Conservation (phyloP, 495 filamentous ascomycete species). For the Aspergillus taichungensis region DNA sequence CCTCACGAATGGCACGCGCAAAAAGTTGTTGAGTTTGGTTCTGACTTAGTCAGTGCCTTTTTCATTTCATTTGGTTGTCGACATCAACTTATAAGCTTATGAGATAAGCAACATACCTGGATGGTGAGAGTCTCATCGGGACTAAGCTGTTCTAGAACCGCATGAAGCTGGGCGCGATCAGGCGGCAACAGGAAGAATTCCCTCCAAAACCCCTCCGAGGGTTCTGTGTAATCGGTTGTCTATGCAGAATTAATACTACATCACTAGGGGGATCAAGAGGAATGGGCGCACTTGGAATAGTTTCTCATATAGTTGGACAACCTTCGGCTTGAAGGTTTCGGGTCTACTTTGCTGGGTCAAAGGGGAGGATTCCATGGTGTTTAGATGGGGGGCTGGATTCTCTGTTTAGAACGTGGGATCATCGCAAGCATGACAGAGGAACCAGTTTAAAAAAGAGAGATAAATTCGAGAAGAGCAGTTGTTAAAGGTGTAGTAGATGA, state of each 20-base stretch:
- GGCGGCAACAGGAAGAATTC: constrained; percentile 89
- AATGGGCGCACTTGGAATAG: constrained; percentile 64
- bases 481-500: background rate
- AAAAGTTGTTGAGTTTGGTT: constrained; percentile 73
- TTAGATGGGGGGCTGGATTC: constrained; percentile 3
- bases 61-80: no score
- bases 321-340: constrained; percentile 85
- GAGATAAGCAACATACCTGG: constrained; percentile 41
- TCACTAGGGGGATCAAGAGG: background rate
- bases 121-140: constrained; percentile 67
- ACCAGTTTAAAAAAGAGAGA: background rate
- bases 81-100: no score
- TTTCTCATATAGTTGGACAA: constrained; percentile 79
- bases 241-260: constrained; percentile 6
- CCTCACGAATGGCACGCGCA: constrained; percentile 55
- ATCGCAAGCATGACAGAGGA: constrained; percentile 9
- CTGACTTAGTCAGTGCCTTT: constrained; percentile 23
- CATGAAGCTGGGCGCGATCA: constrained; percentile 55
- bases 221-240: constrained; percentile 49
- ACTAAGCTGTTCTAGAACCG: constrained; percentile 55
- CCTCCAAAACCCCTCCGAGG: constrained; percentile 86
- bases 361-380: constrained; percentile 77
- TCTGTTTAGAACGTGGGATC: constrained; percentile 7
- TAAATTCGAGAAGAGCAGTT: background rate
- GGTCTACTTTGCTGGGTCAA: constrained; percentile 89